Evolutionary conservation across 805 yeast genomes (phyloP).

Genomic region (Metschnikowia aberdeeniae): DNA sequence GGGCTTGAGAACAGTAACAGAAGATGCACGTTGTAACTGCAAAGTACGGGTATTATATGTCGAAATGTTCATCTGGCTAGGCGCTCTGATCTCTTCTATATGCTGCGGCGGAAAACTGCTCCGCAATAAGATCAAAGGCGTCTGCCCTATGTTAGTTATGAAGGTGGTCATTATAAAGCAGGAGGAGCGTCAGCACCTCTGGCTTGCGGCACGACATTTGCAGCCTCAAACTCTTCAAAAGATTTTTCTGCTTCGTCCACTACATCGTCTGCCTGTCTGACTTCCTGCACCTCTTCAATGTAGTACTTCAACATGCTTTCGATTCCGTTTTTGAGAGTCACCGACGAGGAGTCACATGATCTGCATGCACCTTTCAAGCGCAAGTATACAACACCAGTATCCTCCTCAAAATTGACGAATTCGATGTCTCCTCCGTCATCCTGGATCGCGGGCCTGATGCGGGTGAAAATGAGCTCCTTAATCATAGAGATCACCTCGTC

Average conservation of each 20-base stretch:
- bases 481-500: slow-evolving; percentile 65
- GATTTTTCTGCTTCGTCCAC: slow-evolving; percentile 13
- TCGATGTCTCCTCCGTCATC: slow-evolving; percentile 77
- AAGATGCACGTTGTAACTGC: too few species aligned
- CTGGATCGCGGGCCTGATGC: slow-evolving; percentile 69
- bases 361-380: slow-evolving; percentile 68
- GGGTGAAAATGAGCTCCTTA: slow-evolving; percentile 63
- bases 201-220: slow-evolving; percentile 22
- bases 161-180: slow-evolving; percentile 6
- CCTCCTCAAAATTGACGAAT: slow-evolving; percentile 53
- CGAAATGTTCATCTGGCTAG: not conserved
- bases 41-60: too few species aligned
- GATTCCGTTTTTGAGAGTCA: slow-evolving; percentile 64
- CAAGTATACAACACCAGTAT: slow-evolving; percentile 53
- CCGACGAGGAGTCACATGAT: slow-evolving; percentile 64
- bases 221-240: slow-evolving; percentile 20
- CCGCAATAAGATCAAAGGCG: not conserved
- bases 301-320: slow-evolving; percentile 69
- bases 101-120: not conserved
- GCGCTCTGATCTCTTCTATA: not conserved
- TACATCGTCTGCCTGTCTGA: slow-evolving; percentile 47
- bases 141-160: not conserved
- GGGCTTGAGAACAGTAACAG: too few species aligned
- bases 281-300: slow-evolving; percentile 62
- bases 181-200: slow-evolving; percentile 23